phyloP scores from a whole-genome alignment of 331 rosid species.

The Cucumis variabilis region DNA sequence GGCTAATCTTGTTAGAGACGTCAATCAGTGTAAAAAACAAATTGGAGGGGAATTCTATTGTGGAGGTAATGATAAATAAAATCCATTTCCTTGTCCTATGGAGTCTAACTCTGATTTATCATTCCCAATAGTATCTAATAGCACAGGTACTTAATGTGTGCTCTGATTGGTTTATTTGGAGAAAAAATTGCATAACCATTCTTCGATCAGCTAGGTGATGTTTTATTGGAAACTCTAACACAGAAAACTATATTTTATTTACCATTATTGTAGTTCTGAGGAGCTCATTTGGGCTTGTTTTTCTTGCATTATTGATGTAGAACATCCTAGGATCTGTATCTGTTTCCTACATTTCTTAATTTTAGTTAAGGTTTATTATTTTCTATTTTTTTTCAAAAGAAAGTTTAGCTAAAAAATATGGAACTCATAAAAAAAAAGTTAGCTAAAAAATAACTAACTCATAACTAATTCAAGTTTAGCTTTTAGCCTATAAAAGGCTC shows the following conservation, averaged over 20 bases:
- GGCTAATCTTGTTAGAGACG: slow-evolving; percentile 82
- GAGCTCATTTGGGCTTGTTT: no score
- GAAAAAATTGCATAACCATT: slow-evolving; percentile 90
- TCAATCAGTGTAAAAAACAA: slow-evolving; percentile 78
- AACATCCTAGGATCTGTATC: no score
- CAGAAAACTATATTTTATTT: background rate
- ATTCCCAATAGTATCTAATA: background rate
- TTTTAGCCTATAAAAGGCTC: no score
- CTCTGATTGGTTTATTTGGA: slow-evolving; percentile 81
- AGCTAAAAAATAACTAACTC: no score
- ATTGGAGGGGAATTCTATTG: slow-evolving; percentile 80
- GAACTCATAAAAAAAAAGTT: no score
- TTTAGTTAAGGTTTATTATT: no score
- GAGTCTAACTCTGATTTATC: background rate
- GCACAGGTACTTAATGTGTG: slow-evolving; percentile 30
- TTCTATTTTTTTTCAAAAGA: no score
- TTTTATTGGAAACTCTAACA: slow-evolving; percentile 19
- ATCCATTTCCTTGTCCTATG: slow-evolving; percentile 32
- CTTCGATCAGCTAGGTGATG: slow-evolving; percentile 90
- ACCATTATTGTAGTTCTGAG: no score
- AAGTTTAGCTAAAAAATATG: no score
- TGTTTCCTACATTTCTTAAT: no score
- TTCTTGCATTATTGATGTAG: no score
- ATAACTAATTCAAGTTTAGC: no score
- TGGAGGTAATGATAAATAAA: slow-evolving; percentile 66